Conservation (phyloP, 495 filamentous ascomycete species). For the Lasiosphaeria ovina region DNA sequence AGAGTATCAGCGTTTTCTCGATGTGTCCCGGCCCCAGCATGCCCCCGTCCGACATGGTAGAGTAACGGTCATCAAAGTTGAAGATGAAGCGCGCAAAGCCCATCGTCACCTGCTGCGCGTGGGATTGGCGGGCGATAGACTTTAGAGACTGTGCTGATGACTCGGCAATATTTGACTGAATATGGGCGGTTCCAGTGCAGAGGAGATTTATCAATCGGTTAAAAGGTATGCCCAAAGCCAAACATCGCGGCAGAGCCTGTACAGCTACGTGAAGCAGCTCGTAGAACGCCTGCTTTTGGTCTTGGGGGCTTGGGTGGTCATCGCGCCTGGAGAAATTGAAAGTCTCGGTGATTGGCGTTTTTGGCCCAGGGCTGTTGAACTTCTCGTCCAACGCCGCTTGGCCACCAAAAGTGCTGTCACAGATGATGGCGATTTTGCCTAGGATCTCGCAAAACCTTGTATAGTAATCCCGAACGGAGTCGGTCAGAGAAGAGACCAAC, state of each 20-base stretch:
- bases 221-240: slow-evolving; percentile 87
- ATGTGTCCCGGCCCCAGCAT: slow-evolving; percentile 95
- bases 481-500: slow-evolving; percentile 65
- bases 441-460: slow-evolving; percentile 89
- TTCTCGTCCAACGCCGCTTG: slow-evolving; percentile 95
- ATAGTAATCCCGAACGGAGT: slow-evolving; percentile 79
- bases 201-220: slow-evolving; percentile 93
- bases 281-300: slow-evolving; percentile 93
- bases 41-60: slow-evolving; percentile 96
- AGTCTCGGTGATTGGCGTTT: slow-evolving; percentile 89
- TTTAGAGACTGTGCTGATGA: slow-evolving; percentile 93
- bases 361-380: slow-evolving; percentile 78
- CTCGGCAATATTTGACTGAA: slow-evolving; percentile 85
- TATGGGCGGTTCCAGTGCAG: slow-evolving; percentile 94
- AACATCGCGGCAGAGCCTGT: slow-evolving; percentile 87
- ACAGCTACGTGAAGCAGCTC: slow-evolving; percentile 94
- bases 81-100: slow-evolving; percentile 97
- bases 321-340: slow-evolving; percentile 86
- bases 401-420: slow-evolving; percentile 94
- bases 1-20: slow-evolving; percentile 86
- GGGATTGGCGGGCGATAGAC: slow-evolving; percentile 87
- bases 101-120: slow-evolving; percentile 94
- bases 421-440: slow-evolving; percentile 91
- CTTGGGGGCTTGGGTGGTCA: slow-evolving; percentile 67
- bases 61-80: slow-evolving; percentile 94